Conservation (phyloP, 2,329 filamentous ascomycete genomes). For the Lachnellula suecica region DNA sequence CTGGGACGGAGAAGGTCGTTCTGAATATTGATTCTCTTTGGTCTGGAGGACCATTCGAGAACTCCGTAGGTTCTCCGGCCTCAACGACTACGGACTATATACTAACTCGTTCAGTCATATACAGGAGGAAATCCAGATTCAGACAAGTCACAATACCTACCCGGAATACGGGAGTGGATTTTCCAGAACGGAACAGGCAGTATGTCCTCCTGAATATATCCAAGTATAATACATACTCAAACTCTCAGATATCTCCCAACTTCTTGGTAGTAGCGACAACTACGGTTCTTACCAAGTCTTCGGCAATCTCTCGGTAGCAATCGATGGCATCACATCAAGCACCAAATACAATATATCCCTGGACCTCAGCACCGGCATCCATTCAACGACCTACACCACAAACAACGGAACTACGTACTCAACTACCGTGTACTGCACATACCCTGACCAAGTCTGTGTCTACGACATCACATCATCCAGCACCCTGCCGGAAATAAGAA, state of each 20-base stretch:
- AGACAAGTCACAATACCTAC: constrained; percentile 35
- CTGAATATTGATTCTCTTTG: constrained; percentile 50
- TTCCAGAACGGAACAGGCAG: constrained; percentile 50
- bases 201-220: constrained; percentile 17
- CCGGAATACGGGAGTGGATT: constrained; percentile 44
- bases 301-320: constrained; percentile 43
- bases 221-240: neutral
- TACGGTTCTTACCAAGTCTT: constrained; percentile 49
- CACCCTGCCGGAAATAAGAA: constrained; percentile 38
- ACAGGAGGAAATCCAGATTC: constrained; percentile 45
- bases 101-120: constrained; percentile 36
- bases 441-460: constrained; percentile 37
- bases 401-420: constrained; percentile 31
- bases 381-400: constrained; percentile 36
- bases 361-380: constrained; percentile 43
- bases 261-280: constrained; percentile 39
- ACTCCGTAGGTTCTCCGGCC: constrained; percentile 29
- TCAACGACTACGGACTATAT: neutral
- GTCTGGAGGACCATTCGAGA: constrained; percentile 49
- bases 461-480: constrained; percentile 25
- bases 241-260: constrained; percentile 32
- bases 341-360: constrained; percentile 41
- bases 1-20: constrained; percentile 41
- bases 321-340: constrained; percentile 33
- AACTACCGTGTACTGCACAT: constrained; percentile 44